phyloP scores from a whole-genome alignment of 495 filamentous ascomycete species.

The Hyphodiscus hymeniophilus region DNA sequence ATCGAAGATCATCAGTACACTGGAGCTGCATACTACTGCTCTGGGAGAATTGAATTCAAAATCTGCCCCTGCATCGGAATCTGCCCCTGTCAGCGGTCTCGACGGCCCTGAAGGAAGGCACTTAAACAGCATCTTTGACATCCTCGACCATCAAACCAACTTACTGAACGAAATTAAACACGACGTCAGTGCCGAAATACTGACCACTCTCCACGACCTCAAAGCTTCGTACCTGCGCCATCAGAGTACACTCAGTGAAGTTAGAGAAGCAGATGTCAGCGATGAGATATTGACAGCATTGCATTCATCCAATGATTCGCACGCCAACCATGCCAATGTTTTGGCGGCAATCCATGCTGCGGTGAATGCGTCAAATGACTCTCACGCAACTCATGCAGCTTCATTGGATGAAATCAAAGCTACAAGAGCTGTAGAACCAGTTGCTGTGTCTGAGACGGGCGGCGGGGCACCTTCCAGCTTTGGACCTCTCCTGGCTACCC shows the following conservation, averaged over 20 bases:
- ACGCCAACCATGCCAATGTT: not conserved
- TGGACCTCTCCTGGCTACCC: too few relatives aligned
- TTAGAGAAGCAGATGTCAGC: conserved; percentile 21
- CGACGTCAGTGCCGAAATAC: conserved; percentile 19
- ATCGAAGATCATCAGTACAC: not conserved
- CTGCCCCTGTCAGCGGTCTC: not conserved
- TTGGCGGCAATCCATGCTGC: conserved; percentile 8
- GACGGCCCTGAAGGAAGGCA: not conserved
- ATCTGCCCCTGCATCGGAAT: not conserved
- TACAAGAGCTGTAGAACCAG: conserved; percentile 1
- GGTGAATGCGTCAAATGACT: conserved; percentile 8
- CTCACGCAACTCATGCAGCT: conserved; percentile 10
- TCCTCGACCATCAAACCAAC: conserved; percentile 7
- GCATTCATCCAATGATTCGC: conserved; percentile 14
- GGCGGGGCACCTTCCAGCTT: not conserved
- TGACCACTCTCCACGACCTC: conserved; percentile 16
- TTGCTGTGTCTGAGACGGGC: not conserved
- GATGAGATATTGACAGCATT: conserved; percentile 22
- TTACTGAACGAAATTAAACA: conserved; percentile 20
- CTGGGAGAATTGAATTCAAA: not conserved
- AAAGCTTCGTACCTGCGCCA: conserved; percentile 10
- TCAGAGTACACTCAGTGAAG: conserved; percentile 11
- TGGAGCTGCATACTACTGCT: not conserved
- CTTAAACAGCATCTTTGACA: not conserved
- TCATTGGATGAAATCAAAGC: conserved; percentile 14